Percentiles rank a stretch among this genome's conserved stretches.
Evolutionary conservation across 805 yeast species (phyloP).

Genomic region (Starmerella geochares): DNA sequence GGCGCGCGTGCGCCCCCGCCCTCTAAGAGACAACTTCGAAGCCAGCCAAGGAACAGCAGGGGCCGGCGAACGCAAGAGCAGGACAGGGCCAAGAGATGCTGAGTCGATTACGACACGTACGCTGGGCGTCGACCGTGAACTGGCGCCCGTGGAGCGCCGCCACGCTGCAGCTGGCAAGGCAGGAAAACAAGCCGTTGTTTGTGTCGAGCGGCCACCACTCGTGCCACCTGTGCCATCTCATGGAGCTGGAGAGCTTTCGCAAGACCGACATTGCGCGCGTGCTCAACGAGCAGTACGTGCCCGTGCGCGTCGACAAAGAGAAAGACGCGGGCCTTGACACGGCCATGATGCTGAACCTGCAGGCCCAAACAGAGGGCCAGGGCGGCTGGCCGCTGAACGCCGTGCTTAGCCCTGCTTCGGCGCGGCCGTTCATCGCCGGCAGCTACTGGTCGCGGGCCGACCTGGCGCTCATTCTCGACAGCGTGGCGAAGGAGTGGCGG

Average conservation of each 20-base stretch:
- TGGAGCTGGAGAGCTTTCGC: conserved; percentile 32
- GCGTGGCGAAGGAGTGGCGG: conserved; percentile 30
- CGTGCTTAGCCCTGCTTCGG: conserved; percentile 31
- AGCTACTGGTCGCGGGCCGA: conserved; percentile 32
- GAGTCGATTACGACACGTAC: background rate
- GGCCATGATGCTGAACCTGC: conserved; percentile 34
- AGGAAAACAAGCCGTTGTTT: conserved; percentile 31
- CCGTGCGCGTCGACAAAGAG: conserved; percentile 34
- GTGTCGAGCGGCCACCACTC: conserved; percentile 34
- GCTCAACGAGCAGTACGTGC: conserved; percentile 31
- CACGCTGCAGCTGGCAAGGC: conserved; percentile 29
- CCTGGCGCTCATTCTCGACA: conserved; percentile 29
- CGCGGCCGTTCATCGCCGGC: conserved; percentile 34
- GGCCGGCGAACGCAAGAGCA: no score
- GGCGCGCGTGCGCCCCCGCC: background rate
- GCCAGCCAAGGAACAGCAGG: no score
- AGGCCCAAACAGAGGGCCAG: conserved; percentile 29
- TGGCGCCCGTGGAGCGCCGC: conserved; percentile 34
- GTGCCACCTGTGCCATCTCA: conserved; percentile 35
- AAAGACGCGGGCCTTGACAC: conserved; percentile 36
- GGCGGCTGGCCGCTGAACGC: conserved; percentile 37
- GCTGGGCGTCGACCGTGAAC: conserved; percentile 1
- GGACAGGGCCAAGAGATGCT: background rate
- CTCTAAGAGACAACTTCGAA: background rate
- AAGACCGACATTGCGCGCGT: conserved; percentile 27